Evolutionary conservation across 805 yeast genomes (phyloP).

Genomic region (Myxozyma monticola): DNA sequence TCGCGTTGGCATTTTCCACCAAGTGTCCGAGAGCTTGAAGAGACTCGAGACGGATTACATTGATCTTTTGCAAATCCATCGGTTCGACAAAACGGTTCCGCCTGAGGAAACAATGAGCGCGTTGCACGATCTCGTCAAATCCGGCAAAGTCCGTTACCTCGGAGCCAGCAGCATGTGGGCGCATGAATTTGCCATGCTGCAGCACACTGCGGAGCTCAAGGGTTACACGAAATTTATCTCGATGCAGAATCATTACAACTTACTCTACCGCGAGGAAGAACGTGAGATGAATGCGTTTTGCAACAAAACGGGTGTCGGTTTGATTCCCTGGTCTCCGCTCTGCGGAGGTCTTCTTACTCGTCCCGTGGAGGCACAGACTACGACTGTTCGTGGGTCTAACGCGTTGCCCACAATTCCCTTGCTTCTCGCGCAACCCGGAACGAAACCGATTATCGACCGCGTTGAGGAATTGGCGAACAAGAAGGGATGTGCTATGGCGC

Average conservation of each 20-base stretch:
- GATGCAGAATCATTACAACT: constrained; percentile 64
- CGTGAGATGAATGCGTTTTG: constrained; percentile 60
- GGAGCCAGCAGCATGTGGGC: constrained; percentile 54
- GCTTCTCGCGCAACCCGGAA: too few relatives aligned
- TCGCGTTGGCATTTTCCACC: background rate
- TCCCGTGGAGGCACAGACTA: constrained; percentile 42
- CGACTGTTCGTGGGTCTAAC: constrained; percentile 5
- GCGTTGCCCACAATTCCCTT: constrained; percentile 1
- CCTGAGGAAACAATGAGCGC: constrained; percentile 58
- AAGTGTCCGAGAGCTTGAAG: constrained; percentile 30
- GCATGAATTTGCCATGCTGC: constrained; percentile 44
- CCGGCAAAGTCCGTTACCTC: constrained; percentile 47
- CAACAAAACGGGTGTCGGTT: constrained; percentile 51
- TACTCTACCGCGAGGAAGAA: constrained; percentile 70
- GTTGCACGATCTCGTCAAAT: constrained; percentile 51
- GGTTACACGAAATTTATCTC: constrained; percentile 60
- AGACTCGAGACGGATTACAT: constrained; percentile 50
- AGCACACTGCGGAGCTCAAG: constrained; percentile 50
- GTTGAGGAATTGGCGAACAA: constrained; percentile 52
- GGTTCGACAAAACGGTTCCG: constrained; percentile 51
- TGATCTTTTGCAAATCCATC: constrained; percentile 58
- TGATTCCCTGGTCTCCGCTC: constrained; percentile 62
- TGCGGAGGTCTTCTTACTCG: constrained; percentile 56
- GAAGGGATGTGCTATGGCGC: constrained; percentile 51
- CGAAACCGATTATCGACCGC: constrained; percentile 44